Percentiles rank a stretch among this genome's conserved stretches.
These are phyloP conservation scores for Nepenthes mirabilis DNA, from an alignment of 148 eudicot genomes.

Conservation along the genomic window DNA sequence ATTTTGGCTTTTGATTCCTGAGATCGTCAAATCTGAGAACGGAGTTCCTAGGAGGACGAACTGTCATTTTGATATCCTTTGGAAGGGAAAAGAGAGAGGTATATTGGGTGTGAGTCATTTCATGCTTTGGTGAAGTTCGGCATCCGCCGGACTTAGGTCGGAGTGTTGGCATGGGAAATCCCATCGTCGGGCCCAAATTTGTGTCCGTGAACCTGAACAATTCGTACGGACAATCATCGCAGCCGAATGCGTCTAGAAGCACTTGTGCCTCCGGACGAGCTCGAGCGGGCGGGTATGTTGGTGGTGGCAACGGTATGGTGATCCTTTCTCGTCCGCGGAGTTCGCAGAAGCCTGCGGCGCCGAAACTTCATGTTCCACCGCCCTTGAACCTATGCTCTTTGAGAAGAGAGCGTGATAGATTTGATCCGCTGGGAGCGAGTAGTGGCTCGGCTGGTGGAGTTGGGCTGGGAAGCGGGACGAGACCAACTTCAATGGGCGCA, in stretches of 20 bases:
- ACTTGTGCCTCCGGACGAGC: conserved; percentile 43
- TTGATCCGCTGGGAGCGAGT: conserved; percentile 57
- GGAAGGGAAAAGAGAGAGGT: no score
- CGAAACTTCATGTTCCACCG: conserved; percentile 90
- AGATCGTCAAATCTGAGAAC: no score
- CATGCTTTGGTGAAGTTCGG: not conserved
- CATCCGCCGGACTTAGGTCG: conserved; percentile 8
- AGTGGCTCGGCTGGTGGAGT: conserved; percentile 34
- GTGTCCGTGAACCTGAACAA: conserved; percentile 79
- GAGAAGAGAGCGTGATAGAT: conserved; percentile 84
- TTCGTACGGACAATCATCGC: conserved; percentile 60
- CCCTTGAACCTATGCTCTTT: conserved; percentile 93
- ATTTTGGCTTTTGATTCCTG: no score
- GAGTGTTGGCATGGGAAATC: conserved; percentile 63
- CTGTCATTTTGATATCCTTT: no score
- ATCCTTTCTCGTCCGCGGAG: conserved; percentile 61
- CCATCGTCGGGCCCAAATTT: conserved; percentile 53
- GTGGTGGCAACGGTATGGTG: conserved; percentile 66
- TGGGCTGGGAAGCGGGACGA: conserved; percentile 40
- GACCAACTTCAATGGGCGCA: conserved; percentile 52
- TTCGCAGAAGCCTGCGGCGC: conserved; percentile 39
- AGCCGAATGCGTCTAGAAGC: conserved; percentile 21
- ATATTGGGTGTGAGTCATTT: not conserved
- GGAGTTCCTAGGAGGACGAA: no score
- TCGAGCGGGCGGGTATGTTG: conserved; percentile 20